phyloP scores from a whole-genome alignment of 768 basidiomycete genomes.

The Rhodotorula paludigena region DNA sequence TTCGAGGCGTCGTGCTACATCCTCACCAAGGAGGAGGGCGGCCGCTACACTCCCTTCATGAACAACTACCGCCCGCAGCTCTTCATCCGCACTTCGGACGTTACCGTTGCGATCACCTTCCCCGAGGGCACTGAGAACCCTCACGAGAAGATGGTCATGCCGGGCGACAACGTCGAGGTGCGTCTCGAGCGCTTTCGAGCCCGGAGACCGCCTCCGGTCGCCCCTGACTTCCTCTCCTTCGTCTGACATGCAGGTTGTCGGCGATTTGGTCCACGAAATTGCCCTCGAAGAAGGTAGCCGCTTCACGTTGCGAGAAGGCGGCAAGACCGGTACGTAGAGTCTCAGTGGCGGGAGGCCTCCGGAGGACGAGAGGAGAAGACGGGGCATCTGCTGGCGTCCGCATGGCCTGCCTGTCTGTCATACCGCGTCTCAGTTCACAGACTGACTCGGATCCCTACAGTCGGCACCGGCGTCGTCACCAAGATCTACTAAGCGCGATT shows the following conservation, averaged over 20 bases:
- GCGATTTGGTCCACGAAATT: conserved; percentile 63
- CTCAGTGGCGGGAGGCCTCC: conserved; percentile 36
- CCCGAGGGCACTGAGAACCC: conserved; percentile 72
- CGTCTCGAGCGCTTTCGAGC: background rate
- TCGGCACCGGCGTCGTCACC: conserved; percentile 83
- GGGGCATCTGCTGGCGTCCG: too few species aligned
- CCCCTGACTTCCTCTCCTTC: too few species aligned
- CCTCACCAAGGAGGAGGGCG: conserved; percentile 76
- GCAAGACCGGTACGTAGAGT: conserved; percentile 69
- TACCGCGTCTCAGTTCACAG: background rate
- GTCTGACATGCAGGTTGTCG: conserved; percentile 65
- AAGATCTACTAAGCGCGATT: conserved; percentile 10
- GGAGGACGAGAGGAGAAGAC: too few species aligned
- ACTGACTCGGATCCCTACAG: conserved; percentile 47
- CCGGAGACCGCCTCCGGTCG: too few species aligned
- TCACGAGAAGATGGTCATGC: conserved; percentile 67
- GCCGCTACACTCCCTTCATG: conserved; percentile 65
- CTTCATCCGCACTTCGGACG: conserved; percentile 91
- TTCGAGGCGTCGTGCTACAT: conserved; percentile 90
- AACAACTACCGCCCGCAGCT: conserved; percentile 85
- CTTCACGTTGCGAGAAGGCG: conserved; percentile 53
- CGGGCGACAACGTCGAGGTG: conserved; percentile 91
- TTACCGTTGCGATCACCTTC: conserved; percentile 78
- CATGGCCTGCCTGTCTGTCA: too few species aligned
- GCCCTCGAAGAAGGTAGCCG: conserved; percentile 70